Base-by-base conservation (phyloP, 1,139 yeast genomes). In the Scheffersomyces illinoinensis region DNA sequence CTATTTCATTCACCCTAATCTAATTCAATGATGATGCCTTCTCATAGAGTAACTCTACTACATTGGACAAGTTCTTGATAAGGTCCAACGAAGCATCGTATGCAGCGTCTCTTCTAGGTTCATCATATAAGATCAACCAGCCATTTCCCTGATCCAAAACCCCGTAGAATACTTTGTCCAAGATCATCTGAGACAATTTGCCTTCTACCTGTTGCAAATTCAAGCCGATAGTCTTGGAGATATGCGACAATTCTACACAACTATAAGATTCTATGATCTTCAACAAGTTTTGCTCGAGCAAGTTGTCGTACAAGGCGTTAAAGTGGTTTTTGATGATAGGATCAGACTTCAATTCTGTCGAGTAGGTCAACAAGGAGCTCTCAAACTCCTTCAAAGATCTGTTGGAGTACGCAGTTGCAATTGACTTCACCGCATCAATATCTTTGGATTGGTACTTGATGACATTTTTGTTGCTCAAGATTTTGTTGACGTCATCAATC, bases 81-180 rank as follows among this genome's bases (percentile, higher is more conserved):
- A 96, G 86, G 60, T 91, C 96, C 65, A 95, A 84, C 50, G 97
- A 91, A 55, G 95, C 88, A 64, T 90, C 96, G 71, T 95, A 96
- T 53, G 96, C 89, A 52, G 93, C 91, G 74, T 95, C 98, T 62
- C 88, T 86, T 71, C 86, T 87, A 54, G 97, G 97, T 70, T 93
- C 92, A 62, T 92, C 96, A 70, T 91, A 95, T 60, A 95, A 87
- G 66, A 93, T 89, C 66, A 95, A 84, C 97, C 98, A 95, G 6
- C 99, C 99, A 72, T 93, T 93, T 53, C 99, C 99, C 79, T 95
- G 99, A 74, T 95, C 99, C 68, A 95, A 82, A 53, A 96, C 98
- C 54, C 99, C 99, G 70, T 89, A 90, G 68, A 96, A 92, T 18
- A 93, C 91, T 71, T 92, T 90, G 74, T 95, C 99, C 67, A 95